Percentiles rank a stretch among this genome's conserved stretches.
Evolutionary conservation across 2,329 filamentous ascomycete species (phyloP).

Genomic region (Albifimbria verrucaria): DNA sequence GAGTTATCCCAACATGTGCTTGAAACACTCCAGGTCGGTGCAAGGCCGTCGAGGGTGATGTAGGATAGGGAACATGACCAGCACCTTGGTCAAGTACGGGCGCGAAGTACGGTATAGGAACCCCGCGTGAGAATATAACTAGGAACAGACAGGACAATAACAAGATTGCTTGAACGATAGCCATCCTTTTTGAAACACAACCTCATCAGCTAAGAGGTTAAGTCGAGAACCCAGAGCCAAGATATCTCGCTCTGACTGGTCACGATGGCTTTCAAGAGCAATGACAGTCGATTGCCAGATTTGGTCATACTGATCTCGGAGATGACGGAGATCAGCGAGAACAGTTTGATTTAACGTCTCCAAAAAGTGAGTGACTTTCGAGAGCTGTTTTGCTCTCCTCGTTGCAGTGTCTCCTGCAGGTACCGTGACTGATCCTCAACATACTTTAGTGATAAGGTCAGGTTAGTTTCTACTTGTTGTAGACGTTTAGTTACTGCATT

Average conservation of each 20-base stretch:
- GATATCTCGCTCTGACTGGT: constrained; percentile 79
- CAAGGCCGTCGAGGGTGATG: background rate
- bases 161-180: constrained; percentile 84
- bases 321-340: constrained; percentile 71
- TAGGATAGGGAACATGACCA: constrained; percentile 14
- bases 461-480: constrained; percentile 86
- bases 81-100: constrained; percentile 24
- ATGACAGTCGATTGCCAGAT: constrained; percentile 95
- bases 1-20: background rate
- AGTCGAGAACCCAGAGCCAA: constrained; percentile 77
- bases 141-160: constrained; percentile 83
- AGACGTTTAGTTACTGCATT: constrained; percentile 93
- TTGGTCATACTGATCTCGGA: constrained; percentile 87
- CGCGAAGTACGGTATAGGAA: constrained; percentile 31
- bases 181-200: constrained; percentile 87
- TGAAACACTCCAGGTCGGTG: background rate
- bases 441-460: constrained; percentile 88
- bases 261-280: constrained; percentile 82
- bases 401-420: constrained; percentile 79
- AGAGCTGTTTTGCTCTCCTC: constrained; percentile 84
- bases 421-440: constrained; percentile 95
- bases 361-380: constrained; percentile 79
- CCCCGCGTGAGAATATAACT: constrained; percentile 71
- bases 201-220: constrained; percentile 88
- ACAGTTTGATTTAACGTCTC: constrained; percentile 85